These are phyloP conservation scores for Exophiala sp. DNA, from an alignment of 2,329 filamentous ascomycete genomes.

Conservation along the genomic window DNA sequence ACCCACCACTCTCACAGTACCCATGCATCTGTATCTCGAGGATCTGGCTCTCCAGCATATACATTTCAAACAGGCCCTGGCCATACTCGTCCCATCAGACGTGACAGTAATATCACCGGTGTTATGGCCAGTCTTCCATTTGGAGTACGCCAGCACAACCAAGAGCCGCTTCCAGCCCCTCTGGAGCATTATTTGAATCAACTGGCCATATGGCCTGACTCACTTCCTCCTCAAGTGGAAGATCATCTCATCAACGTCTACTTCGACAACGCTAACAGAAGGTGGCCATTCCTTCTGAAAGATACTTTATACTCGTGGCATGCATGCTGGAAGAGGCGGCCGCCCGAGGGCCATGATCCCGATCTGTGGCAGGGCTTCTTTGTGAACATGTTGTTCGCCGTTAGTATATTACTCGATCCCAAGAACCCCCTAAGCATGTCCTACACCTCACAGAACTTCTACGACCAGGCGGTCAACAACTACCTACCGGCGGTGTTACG, in stretches of 20 bases:
- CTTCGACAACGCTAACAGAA: constrained; percentile 2
- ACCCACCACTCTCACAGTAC: constrained; percentile 4
- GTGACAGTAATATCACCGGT: not conserved
- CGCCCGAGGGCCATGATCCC: not conserved
- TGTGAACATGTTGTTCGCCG: constrained; percentile 8
- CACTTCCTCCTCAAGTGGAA: constrained; percentile 1
- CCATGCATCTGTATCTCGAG: not conserved
- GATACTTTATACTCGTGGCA: constrained; percentile 3
- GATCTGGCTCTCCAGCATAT: constrained; percentile 1
- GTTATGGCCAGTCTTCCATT: constrained; percentile 1
- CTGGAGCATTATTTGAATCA: constrained; percentile 5
- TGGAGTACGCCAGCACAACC: not conserved
- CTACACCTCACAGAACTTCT: constrained; percentile 4
- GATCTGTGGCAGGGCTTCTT: constrained; percentile 8
- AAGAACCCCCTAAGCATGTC: constrained; percentile 5
- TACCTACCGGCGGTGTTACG: constrained; percentile 3
- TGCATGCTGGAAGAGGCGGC: not conserved
- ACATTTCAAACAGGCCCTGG: not conserved
- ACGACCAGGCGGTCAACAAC: constrained; percentile 9
- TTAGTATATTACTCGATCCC: constrained; percentile 1
- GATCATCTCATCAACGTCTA: constrained; percentile 5
- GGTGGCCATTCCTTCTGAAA: constrained; percentile 1
- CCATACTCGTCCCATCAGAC: not conserved
- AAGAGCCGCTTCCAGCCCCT: not conserved
- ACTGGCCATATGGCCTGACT: constrained; percentile 5